Evolutionary conservation across 108 stramenopile species (phyloP), one percentile per base, ranked within the genome.

Genomic region (Skeletonema potamos): DNA sequence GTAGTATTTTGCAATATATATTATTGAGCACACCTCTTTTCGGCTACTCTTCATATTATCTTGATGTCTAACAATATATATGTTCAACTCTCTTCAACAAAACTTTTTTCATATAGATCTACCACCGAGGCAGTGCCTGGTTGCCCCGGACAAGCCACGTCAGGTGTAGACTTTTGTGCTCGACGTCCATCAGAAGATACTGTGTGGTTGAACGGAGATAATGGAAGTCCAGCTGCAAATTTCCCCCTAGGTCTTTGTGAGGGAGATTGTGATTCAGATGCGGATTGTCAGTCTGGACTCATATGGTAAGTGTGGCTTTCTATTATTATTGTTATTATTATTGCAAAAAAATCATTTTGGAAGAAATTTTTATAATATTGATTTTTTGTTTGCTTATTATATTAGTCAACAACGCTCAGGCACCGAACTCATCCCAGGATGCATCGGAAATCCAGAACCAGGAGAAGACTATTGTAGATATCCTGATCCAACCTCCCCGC

Each of bases 191-290:
- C 48, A 2, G 20, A 22, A 7, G 22, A 51, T 20, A 51, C 48
- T 51, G 15, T 51, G 9, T 51, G 48, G 48, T n/a, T 51, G 48
- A 51, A 51, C 20, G 68, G 65, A 30, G 7, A 69, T 54, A 46
- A 46, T 66, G 65, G 65, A 5, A 8, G 10, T 0, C 65, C 65
- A 10, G 12, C 43, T 13, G 24, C 9, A 0, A 54, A 6, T 28
- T 66, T 66, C 43, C 68, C 68, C 13, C 59, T 70, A 7, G 68
- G 68, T 11, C 22, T 43, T 13, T 70, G 68, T 22, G 62, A 70
- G n/a, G 68, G 59, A 26, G 68, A 70, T 29, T 70, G 68, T 41
- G 68, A 70, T 29, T 5, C 36, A 9, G 68, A 70, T 27, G 36
- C 62, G 18, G 62, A 66, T 4, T 66, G 65, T 18, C 8, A 27